Evolutionary conservation across 257 asterid species (phyloP).

Genomic region (Coffea canephora): DNA sequence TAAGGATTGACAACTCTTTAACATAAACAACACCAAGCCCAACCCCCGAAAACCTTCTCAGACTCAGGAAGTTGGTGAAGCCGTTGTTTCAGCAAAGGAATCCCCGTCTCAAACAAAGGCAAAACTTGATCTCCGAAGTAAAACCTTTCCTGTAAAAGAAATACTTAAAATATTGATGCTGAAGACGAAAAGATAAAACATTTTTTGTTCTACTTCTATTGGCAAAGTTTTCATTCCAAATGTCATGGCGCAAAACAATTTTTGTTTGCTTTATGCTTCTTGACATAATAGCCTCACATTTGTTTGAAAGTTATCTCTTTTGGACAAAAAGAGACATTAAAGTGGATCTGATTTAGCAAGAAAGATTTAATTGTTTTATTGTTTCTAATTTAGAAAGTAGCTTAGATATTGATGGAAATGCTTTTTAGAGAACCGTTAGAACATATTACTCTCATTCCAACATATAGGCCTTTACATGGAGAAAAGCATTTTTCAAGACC

Average conservation of each 20-base stretch:
- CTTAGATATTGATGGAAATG: neutral
- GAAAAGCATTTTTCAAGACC: neutral
- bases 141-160: constrained; percentile 76
- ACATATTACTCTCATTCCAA: neutral
- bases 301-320: neutral
- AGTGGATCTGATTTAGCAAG: neutral
- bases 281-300: neutral
- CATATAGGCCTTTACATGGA: neutral
- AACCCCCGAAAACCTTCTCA: constrained; percentile 48
- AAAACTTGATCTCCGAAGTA: constrained; percentile 82
- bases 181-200: neutral
- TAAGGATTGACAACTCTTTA: neutral
- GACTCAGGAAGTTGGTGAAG: constrained; percentile 69
- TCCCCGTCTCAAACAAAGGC: constrained; percentile 91
- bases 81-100: constrained; percentile 82
- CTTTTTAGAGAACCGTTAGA: neutral
- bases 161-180: neutral
- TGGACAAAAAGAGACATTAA: neutral
- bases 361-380: neutral
- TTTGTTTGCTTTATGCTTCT: neutral
- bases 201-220: neutral
- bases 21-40: constrained; percentile 9
- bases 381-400: neutral
- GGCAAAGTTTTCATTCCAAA: neutral
- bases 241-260: neutral